Base-by-base conservation (phyloP, 2,329 filamentous ascomycete species). In the Diaporthe caulivora region DNA sequence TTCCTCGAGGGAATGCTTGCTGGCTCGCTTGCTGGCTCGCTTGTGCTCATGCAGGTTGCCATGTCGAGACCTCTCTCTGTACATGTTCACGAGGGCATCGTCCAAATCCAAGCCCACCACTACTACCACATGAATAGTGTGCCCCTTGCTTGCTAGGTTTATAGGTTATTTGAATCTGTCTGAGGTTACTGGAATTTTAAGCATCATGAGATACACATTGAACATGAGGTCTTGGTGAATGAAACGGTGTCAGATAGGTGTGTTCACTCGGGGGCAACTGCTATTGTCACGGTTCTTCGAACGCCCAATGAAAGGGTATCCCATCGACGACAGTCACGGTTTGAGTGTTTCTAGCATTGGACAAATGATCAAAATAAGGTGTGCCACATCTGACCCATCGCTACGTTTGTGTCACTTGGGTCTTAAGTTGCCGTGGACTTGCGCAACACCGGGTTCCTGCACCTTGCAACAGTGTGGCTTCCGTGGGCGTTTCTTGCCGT, bases 351-450 rank as follows among this genome's bases (percentile, higher is more conserved):
- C 21, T n/a, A 21, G 62, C 47, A 1, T 53, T 40, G 44, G 31
- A n/a, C 44, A 31, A 53, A 67, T 67, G 15, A 67, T 49, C 31
- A 67, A 53, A 17, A 8, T 2, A 1, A 40, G 31, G 47, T 67
- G 31, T 49, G 62, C 62, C 62, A 65, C 62, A 65, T 37, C 44
- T 37, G 44, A 51, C 31, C 31, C 51, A 51, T 51, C 37, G 62
- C 15, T 51, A 40, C 18, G 3, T 6, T 37, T 37, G 44, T 65
- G 44, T 26, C 15, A 37, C 44, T 21, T 47, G 4, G 29, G 8
- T 17, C 44, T 26, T 18, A n/a, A 31, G 13, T 8, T 11, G 47
- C 18, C 2, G 13, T 40, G 9, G 11, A 53, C 40, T 1, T 31
- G n/a, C 40, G 24, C n/a, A 29, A n/a, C 31, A 29, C 31, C 29